Percentiles rank a stretch among this genome's conserved stretches.
Conservation (phyloP, 352 stramenopile genomes). For the Globisporangium canariense region DNA sequence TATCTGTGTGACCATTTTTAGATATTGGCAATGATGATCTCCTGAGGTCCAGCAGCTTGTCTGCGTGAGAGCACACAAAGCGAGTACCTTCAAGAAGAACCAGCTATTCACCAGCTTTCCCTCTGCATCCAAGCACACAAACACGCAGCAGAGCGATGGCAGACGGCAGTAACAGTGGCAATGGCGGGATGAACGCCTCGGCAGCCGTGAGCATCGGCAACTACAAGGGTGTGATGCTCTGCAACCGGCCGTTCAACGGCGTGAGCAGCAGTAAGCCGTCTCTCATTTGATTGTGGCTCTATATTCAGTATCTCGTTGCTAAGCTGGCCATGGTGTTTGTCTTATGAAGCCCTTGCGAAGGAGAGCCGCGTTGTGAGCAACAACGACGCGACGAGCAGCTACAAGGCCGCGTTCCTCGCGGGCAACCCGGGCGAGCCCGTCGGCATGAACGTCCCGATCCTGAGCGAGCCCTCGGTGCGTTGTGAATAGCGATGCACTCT, state of each 20-base stretch:
- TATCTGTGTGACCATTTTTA: too few relatives aligned
- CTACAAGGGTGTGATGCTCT: slow-evolving; percentile 96
- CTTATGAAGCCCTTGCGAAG: slow-evolving; percentile 46
- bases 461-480: slow-evolving; percentile 54
- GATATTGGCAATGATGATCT: too few relatives aligned
- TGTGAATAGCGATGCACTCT: neutral
- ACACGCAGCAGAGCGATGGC: slow-evolving; percentile 19
- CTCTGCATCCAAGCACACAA: neutral
- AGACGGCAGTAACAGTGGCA: slow-evolving; percentile 21
- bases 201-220: slow-evolving; percentile 89
- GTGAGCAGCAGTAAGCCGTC: slow-evolving; percentile 51
- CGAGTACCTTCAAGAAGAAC: too few relatives aligned
- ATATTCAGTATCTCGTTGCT: too few relatives aligned
- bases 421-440: slow-evolving; percentile 65
- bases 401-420: slow-evolving; percentile 69
- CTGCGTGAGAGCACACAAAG: too few relatives aligned
- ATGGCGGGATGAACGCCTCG: slow-evolving; percentile 22
- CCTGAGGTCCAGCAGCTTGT: too few relatives aligned
- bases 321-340: neutral
- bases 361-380: slow-evolving; percentile 36
- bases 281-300: neutral
- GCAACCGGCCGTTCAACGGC: slow-evolving; percentile 92
- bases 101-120: neutral
- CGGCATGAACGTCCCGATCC: slow-evolving; percentile 80
- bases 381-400: slow-evolving; percentile 41